phyloP scores from a whole-genome alignment of 1,284 basidiomycete genomes.

The Xerocomus minutiporus region DNA sequence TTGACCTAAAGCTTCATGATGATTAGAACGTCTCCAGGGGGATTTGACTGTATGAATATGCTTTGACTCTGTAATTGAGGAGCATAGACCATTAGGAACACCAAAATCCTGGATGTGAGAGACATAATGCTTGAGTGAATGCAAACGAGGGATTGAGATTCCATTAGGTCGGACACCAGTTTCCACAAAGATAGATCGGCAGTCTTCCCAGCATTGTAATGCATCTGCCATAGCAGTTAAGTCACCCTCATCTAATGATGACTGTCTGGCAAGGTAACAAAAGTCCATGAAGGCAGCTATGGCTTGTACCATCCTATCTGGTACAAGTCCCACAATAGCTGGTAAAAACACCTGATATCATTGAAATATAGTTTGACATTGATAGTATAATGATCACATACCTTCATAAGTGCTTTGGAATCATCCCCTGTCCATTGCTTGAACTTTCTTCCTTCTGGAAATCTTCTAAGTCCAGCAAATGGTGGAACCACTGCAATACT shows the following conservation, averaged over 20 bases:
- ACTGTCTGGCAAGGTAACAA: not conserved
- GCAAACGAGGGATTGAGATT: not conserved
- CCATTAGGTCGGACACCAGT: not conserved
- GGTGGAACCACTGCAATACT: not conserved
- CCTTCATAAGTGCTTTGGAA: not conserved
- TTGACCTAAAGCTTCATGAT: not conserved
- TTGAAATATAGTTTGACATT: not conserved
- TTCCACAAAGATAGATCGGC: not conserved
- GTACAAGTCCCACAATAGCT: not conserved
- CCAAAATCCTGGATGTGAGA: not conserved
- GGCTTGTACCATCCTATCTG: not conserved
- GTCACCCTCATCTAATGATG: not conserved
- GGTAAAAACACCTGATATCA: not conserved
- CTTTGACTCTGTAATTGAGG: not conserved
- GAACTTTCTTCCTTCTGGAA: not conserved
- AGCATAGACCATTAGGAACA: not conserved
- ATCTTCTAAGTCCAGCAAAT: not conserved
- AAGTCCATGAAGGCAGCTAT: not conserved
- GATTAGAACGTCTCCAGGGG: not conserved
- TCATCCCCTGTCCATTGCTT: not conserved
- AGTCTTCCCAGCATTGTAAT: not conserved
- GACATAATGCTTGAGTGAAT: not conserved
- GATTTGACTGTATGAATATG: not conserved
- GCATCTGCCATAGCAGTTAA: not conserved
- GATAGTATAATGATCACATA: not conserved